Base-by-base conservation (phyloP, 2,329 filamentous ascomycete species). In the Aspergillus chevalieri region DNA sequence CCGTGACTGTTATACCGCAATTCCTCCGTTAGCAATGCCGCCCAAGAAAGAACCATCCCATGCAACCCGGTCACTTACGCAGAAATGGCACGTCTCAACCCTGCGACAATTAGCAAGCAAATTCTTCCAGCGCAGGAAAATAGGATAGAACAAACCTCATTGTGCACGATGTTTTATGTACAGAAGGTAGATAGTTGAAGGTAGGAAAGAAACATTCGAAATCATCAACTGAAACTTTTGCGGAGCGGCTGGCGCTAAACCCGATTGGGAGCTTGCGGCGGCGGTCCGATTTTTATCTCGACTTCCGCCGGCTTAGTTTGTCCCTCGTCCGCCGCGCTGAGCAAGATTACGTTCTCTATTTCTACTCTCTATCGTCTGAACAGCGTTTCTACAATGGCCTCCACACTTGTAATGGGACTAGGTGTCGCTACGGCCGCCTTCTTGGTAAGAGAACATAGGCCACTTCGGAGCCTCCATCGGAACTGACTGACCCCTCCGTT, bases 81-180 rank as follows among this genome's bases (percentile, higher is more conserved):
- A 87, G 71, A 87, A 86, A 66, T 85, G 84, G 69, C 84, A 87
- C 44, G 80, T 84, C 68, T 86, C 83, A 56, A 72, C 61, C 62
- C 69, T 72, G 47, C 47, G 28, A 12, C 10, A 41, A 9, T 41
- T 21, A 41, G 38, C 9, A 41, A 17, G 8, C 17, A 8, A 17
- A 17, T 19, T n/a, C 34, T 36, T 8, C n/a, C 34, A 36, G 4
- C 10, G 26, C 8, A 36, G 15, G 6, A 17, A 9, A 36, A n/a
- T 36, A 17, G 5, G 15, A 15, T 36, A 36, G n/a, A 15, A 43
- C 48, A 47, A 49, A 62, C 58, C 59, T 59, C 60, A 62, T 61
- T 12, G 3, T 41, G 38, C 38, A 47, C 22, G 28, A 36, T 21
- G 24, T 19, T 33, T 30, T 30, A 19, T 41, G 24, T 39, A 38